phyloP scores from a whole-genome alignment of 2,329 filamentous ascomycete species.

The Juglanconis juglandina region DNA sequence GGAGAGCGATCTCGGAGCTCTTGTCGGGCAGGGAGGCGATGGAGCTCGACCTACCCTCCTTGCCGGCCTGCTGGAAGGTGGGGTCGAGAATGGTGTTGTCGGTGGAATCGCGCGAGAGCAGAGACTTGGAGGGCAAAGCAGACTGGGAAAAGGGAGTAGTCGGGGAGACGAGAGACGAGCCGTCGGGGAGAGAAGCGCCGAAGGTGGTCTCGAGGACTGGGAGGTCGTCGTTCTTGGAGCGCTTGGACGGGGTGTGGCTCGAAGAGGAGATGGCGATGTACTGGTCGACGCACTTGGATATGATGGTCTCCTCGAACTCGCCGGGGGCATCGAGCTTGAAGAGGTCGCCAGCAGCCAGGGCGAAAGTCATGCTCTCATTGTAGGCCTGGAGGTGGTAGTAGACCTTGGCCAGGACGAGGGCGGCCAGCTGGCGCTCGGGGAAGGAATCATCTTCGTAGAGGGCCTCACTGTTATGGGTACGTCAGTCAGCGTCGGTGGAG shows the following conservation, averaged over 20 bases:
- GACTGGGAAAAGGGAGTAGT: slow-evolving; percentile 96
- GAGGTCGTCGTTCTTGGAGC: slow-evolving; percentile 44
- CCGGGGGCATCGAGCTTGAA: slow-evolving; percentile 88
- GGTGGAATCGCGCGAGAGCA: slow-evolving; percentile 78
- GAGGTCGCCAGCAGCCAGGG: slow-evolving; percentile 87
- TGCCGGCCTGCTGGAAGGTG: slow-evolving; percentile 50
- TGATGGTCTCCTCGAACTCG: slow-evolving; percentile 98
- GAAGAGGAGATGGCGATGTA: slow-evolving; percentile 75
- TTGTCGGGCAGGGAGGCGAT: slow-evolving; percentile 66
- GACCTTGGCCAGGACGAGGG: slow-evolving; percentile 92
- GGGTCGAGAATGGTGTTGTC: slow-evolving; percentile 61
- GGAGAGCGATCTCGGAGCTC: slow-evolving; percentile 74
- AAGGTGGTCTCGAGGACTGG: slow-evolving; percentile 81
- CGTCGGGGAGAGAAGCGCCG: slow-evolving; percentile 62
- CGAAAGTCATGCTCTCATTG: slow-evolving; percentile 98
- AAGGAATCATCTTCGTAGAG: slow-evolving; percentile 96
- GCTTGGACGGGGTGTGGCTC: slow-evolving; percentile 44
- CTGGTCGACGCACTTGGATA: slow-evolving; percentile 96
- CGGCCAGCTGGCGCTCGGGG: slow-evolving; percentile 88
- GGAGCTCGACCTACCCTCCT: slow-evolving; percentile 52
- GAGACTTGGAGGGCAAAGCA: slow-evolving; percentile 86
- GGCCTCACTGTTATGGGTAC: slow-evolving; percentile 65
- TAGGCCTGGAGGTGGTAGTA: slow-evolving; percentile 99
- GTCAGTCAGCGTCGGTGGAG: slow-evolving; percentile 18
- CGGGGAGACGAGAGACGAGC: slow-evolving; percentile 72